Evolutionary conservation across 2,329 filamentous ascomycete genomes (phyloP).

Genomic region (Fusarium sp.): DNA sequence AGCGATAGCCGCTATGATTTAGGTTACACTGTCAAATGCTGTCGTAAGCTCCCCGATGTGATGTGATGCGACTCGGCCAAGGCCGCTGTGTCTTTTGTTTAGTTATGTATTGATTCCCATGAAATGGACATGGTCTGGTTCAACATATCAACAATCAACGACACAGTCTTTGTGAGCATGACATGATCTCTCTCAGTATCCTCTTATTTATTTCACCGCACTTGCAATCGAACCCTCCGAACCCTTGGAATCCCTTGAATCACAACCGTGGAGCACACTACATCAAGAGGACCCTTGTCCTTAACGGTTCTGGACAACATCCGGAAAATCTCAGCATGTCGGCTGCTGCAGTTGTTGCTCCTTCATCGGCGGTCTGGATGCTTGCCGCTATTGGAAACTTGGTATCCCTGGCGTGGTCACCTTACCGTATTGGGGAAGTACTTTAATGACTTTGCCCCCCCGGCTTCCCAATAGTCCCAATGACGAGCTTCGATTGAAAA

Average conservation of each 20-base stretch:
- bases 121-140: not conserved
- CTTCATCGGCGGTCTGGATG: conserved; percentile 26
- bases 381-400: conserved; percentile 34
- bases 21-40: conserved; percentile 12
- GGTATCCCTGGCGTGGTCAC: not conserved
- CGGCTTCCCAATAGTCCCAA: conserved; percentile 31
- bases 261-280: not conserved
- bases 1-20: conserved; percentile 22
- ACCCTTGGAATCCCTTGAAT: not conserved
- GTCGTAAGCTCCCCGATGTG: conserved; percentile 10
- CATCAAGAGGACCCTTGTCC: conserved; percentile 8
- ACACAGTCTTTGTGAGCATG: not conserved
- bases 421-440: conserved; percentile 26
- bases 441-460: conserved; percentile 31
- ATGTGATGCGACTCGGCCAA: conserved; percentile 6
- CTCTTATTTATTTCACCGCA: not conserved
- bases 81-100: conserved; percentile 17
- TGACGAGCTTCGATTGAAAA: conserved; percentile 15
- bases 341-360: conserved; percentile 20
- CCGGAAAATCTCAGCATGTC: conserved; percentile 22
- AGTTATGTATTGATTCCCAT: conserved; percentile 1
- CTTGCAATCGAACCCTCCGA: not conserved
- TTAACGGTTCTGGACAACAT: conserved; percentile 13
- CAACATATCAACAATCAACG: not conserved
- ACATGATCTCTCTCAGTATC: not conserved